Conservation (phyloP, 164 flowering plant species). For the Kalanchoe fedtschenkoi region DNA sequence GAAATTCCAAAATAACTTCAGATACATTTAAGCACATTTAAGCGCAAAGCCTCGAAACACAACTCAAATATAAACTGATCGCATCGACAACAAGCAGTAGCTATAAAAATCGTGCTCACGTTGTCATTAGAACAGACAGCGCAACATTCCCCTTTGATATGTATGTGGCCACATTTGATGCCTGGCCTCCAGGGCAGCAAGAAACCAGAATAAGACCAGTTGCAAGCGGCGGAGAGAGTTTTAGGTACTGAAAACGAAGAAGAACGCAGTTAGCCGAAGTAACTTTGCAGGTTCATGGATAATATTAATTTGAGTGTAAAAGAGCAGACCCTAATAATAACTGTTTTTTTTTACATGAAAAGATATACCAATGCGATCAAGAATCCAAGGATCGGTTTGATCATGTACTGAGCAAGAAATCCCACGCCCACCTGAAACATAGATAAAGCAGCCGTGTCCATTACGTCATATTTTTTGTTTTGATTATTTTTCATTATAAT, state of each 20-base stretch:
- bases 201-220: slow-evolving; percentile 97
- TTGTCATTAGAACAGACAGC: slow-evolving; percentile 98
- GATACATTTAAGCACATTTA: not conserved
- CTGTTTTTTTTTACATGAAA: not conserved
- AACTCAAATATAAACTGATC: no score
- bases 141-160: slow-evolving; percentile 98
- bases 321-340: no score
- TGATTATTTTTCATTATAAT: no score
- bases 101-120: slow-evolving; percentile 39
- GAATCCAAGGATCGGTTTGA: slow-evolving; percentile 87
- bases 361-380: slow-evolving; percentile 74
- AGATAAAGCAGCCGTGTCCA: not conserved
- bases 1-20: slow-evolving; percentile 8
- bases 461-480: not conserved
- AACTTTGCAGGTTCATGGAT: no score
- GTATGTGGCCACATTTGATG: slow-evolving; percentile 96
- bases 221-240: slow-evolving; percentile 91
- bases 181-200: slow-evolving; percentile 99
- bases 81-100: no score
- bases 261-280: not conserved
- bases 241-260: slow-evolving; percentile 44
- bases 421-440: slow-evolving; percentile 87
- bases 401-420: slow-evolving; percentile 83
- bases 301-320: not conserved
- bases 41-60: no score